A percentile compares a stretch with the other conserved stretches of the same genome.
Evolutionary conservation across 2,329 filamentous ascomycete species (phyloP).

Genomic region (Fusarium albosuccineum): DNA sequence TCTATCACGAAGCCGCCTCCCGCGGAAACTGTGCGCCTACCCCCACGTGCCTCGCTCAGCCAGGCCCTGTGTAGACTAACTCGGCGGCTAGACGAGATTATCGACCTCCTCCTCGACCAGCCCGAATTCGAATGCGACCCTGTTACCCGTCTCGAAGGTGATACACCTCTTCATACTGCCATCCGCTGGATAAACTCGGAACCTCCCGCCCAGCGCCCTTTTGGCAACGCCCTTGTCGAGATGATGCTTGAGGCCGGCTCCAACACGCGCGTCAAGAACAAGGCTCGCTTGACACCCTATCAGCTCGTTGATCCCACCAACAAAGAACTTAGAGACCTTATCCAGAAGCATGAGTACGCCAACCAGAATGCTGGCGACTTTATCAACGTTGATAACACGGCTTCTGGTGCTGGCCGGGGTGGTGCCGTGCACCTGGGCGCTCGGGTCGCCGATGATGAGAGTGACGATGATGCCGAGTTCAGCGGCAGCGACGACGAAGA

Average conservation of each 20-base stretch:
- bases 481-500: slow-evolving; percentile 75
- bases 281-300: slow-evolving; percentile 76
- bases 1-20: slow-evolving; percentile 89
- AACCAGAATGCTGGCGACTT: slow-evolving; percentile 70
- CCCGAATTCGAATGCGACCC: slow-evolving; percentile 89
- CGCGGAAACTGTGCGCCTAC: slow-evolving; percentile 85
- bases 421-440: slow-evolving; percentile 2
- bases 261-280: slow-evolving; percentile 72
- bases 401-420: slow-evolving; percentile 19
- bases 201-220: slow-evolving; percentile 71
- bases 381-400: slow-evolving; percentile 53
- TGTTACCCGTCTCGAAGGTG: slow-evolving; percentile 75
- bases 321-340: slow-evolving; percentile 68
- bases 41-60: slow-evolving; percentile 1
- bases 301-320: slow-evolving; percentile 83
- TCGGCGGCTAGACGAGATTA: slow-evolving; percentile 73
- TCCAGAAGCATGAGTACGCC: slow-evolving; percentile 79
- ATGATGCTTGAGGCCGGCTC: slow-evolving; percentile 87
- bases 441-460: slow-evolving; percentile 47
- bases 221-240: slow-evolving; percentile 75
- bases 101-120: slow-evolving; percentile 86
- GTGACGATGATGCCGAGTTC: slow-evolving; percentile 71
- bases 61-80: slow-evolving; percentile 17
- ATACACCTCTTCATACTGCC: slow-evolving; percentile 84
- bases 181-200: slow-evolving; percentile 82